Base-by-base conservation (phyloP, 768 basidiomycete genomes). In the Auricularia auricula-judae region DNA sequence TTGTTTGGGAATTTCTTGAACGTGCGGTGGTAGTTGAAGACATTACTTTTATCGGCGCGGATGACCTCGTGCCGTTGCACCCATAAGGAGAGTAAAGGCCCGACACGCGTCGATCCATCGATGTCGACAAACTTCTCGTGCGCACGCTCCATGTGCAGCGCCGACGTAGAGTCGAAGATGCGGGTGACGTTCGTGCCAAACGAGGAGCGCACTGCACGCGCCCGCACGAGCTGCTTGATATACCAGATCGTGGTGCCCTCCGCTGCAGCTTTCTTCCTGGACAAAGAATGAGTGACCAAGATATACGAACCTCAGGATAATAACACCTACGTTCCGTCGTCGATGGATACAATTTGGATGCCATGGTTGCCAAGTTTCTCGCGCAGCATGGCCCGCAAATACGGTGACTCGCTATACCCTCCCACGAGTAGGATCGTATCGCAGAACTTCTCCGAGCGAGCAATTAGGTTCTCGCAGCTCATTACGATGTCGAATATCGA, bases 231-330 rank as follows among this genome's bases (percentile, higher is more conserved):
- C n/a, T 65, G 36, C 39, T 42, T 60, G 29, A 44, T 34, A 39
- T 61, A 65, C 64, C 64, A 65, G 4, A 61, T 34, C 7, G 54
- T 18, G 4, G 64, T 53, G 18, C 64, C 64, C 16, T 65, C 64
- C 11, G 58, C 60, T 14, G 56, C 56, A 7, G 56, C 56, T 23
- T 59, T 59, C 56, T 59, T 59, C 29, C 53, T 54, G 53, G 11
- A 42, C 8, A 42, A 42, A 42, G 39, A 42, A 42, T 42, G 39
- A 8, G 39, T 42, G 39, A 42, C 8, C 39, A 14, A 42, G 39
- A 42, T 42, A 14, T 8, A 14, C 39, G 12, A 42, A 42, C 39
- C 12, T 1, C 39, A 42, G 39, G 12, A 14, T 14, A 7, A 42
- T 7, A 29, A 14, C 12, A 42, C 39, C 8, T 8, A 42, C 53